Base-by-base conservation (phyloP, 2,329 filamentous ascomycete species). In the Monascus ruber region DNA sequence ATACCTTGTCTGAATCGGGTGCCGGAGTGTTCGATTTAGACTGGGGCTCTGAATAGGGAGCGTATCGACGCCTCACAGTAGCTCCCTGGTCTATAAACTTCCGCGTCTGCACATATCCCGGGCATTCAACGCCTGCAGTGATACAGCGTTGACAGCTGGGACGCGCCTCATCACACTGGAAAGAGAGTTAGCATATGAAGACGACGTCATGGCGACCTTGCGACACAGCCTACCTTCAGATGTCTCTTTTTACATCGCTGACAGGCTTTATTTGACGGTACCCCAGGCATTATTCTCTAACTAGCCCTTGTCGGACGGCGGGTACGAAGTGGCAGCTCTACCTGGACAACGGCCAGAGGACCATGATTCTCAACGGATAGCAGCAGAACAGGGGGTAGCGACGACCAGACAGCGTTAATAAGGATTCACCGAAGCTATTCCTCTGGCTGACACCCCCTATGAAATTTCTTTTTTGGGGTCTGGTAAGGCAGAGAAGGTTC, bases 21-120 rank as follows among this genome's bases (percentile, higher is more conserved):
- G 31, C 11, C 10, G 28, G 28, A 11, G 38, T 33, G 26, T 33
- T 37, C 31, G 41, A 3, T 7, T 37, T 50, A 24, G 47, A 10
- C 17, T 43, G 44, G 24, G 28, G 31, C n/a, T 59, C 54, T 31
- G 56, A 53, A 44, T 63, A 63, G 17, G 60, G 60, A 38, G 59
- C 59, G 52, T 60, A 63, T 27, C 60, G 52, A 10, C 58, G 57
- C 35, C 63, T 55, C 24, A 66, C 59, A 11, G 61, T 60, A 24
- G 60, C 57, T 5, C 63, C 62, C 40, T 66, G 61, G 37, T 66
- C 63, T 35, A 66, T 62, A 40, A 66, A 66, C 33, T 65, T 65
- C 40, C 63, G 61, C 24, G 56, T 64, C 38, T 63, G 59, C 17
- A 63, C 56, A 54, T 64, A 66, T n/a, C 63, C 63, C 0, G 62